Evolutionary conservation across 2,329 filamentous ascomycete species (phyloP), one percentile per base, ranked within the genome.

Genomic region (Colletotrichum lentis): DNA sequence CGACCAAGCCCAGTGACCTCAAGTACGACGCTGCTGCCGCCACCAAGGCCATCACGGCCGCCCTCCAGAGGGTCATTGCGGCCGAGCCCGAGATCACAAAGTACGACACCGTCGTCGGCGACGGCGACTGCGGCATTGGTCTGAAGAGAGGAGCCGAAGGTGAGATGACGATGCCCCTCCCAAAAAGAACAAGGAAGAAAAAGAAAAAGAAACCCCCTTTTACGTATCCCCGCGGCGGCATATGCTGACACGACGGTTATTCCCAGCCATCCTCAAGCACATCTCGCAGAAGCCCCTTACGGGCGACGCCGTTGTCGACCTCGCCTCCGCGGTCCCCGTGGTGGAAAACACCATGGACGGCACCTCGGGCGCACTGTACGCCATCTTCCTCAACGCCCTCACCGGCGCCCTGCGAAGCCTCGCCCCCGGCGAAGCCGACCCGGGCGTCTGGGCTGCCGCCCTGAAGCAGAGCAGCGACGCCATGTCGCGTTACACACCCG

Each of bases 301-400:
- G 0, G 85, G 84, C 37, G 86, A 88, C 69, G 81, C 80, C 7
- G 83, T 86, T 11, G 74, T 85, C 35, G 85, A 88, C 70, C 77
- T 88, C 24, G 79, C 84, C 24, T 77, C 76, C 62, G 84, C 88
- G 53, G 83, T 86, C 6, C 80, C 83, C 2, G 79, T 88, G 6
- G 80, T 89, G 20, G 87, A 89, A 75, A 83, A 75, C 37, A 80
- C 77, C 70, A 89, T 89, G 87, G 87, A 88, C 72, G 87, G 87
- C 70, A 89, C 87, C 1, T 88, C 86, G 1, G 86, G 87, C 3
- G 86, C 85, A 1, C 78, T 88, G 3, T 87, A 86, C 74, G 91
- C 93, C 75, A 97, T 97, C 77, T 97, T 97, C 84, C 84, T 97
- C 69, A 97, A 97, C 77, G 89, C 93, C 0, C 88, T 97, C 6